Evolutionary conservation across 768 basidiomycete genomes (phyloP), one percentile per base, ranked within the genome.

Genomic region (Tricholoma bakamatsutake): DNA sequence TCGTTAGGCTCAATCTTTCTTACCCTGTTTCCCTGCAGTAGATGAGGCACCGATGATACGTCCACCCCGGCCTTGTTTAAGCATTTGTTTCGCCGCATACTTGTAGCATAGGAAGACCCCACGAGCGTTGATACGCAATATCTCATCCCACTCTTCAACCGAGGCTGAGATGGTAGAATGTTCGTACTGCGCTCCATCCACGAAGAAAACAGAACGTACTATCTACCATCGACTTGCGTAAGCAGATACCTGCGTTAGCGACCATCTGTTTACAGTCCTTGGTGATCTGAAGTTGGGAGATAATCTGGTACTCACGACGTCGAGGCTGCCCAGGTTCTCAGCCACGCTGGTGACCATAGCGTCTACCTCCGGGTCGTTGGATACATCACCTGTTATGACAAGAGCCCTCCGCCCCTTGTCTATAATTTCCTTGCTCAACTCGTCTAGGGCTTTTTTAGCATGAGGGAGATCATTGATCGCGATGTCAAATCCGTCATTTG

Each of bases 1-100:
- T 24, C 21, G 21, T 12, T 27, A 46, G 12, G 21, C 28, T 46
- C 12, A 42, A 15, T 46, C 13, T 27, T 27, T 28, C 13, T 12
- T 50, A 71, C 79, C 78, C 70, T 64, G 59, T 53, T 71, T 72
- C 2, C 73, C 77, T 1, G 66, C 67, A 0, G 69, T 61, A 4
- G 77, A 77, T 0, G 62, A 67, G 10, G 73, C 73, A 7, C 73
- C 75, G 24, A 76, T 69, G 28, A 76, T 70, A n/a, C 72, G 62
- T 18, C 76, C 76, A 1, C 76, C 76, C 18, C n/a, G n/a, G n/a
- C n/a, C n/a, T n/a, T n/a, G n/a, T n/a, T n/a, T n/a, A n/a, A n/a
- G n/a, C n/a, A n/a, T 75, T 42, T 67, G 67, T 17, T 63, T 57
- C 6, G 67, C 75, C 13, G 73, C 73, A 53, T 67, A 64, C 51